These are phyloP conservation scores for Globisporangium echinulatum DNA, from an alignment of 352 stramenopile species.

Conservation along the genomic window DNA sequence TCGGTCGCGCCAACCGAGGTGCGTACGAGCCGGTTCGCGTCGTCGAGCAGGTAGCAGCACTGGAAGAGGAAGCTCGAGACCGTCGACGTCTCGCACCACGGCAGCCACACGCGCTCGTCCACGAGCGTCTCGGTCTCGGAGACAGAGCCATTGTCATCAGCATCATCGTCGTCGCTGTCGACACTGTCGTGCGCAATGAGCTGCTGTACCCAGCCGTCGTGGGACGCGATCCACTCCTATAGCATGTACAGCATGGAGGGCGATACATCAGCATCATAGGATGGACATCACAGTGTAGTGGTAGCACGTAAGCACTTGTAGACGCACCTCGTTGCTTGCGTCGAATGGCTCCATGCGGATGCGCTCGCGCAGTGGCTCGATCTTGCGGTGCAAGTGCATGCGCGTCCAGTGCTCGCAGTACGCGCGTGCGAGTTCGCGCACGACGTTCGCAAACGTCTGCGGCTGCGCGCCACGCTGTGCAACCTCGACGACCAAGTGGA, in stretches of 20 bases:
- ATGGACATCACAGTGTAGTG: too few species aligned
- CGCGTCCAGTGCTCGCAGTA: conserved; percentile 71
- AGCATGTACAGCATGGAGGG: not conserved
- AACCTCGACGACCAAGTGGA: conserved; percentile 49
- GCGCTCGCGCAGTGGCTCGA: conserved; percentile 53
- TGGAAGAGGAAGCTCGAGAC: conserved; percentile 83
- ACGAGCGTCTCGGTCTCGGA: conserved; percentile 34
- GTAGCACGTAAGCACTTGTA: too few species aligned
- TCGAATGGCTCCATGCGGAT: conserved; percentile 65
- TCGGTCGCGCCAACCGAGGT: conserved; percentile 28
- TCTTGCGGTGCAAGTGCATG: conserved; percentile 49
- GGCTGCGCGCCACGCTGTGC: conserved; percentile 29
- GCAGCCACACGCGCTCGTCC: conserved; percentile 81
- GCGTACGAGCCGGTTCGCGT: conserved; percentile 63
- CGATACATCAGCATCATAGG: too few species aligned
- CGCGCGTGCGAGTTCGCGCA: conserved; percentile 44
- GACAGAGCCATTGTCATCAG: not conserved
- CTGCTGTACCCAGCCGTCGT: conserved; percentile 75
- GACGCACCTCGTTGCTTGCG: conserved; percentile 64
- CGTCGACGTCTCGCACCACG: conserved; percentile 76
- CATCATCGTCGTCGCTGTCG: conserved; percentile 29
- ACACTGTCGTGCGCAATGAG: conserved; percentile 44
- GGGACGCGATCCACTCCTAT: conserved; percentile 51
- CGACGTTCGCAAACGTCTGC: conserved; percentile 44
- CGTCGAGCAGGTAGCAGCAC: conserved; percentile 78